A percentile compares a stretch with the other conserved stretches of the same genome.
These are phyloP conservation scores for Myochromella boudieri DNA, from an alignment of 768 basidiomycete species.

Conservation along the genomic window DNA sequence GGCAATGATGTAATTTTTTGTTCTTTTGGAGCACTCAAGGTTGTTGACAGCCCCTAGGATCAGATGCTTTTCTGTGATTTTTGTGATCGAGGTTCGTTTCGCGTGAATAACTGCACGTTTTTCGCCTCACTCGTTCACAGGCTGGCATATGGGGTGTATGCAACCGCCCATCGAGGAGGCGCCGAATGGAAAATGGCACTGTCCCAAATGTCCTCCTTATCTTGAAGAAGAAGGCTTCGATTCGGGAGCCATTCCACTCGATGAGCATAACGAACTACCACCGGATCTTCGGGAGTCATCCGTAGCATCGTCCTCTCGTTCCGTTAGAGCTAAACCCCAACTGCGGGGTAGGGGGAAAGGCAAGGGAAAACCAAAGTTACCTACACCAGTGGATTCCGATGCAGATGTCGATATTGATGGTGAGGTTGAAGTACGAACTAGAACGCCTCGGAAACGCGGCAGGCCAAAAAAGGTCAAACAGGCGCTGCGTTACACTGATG, in stretches of 20 bases:
- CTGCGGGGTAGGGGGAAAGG: conserved; percentile 24
- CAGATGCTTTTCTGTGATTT: conserved; percentile 89
- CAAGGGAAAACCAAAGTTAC: conserved; percentile 32
- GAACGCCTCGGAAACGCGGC: conserved; percentile 12
- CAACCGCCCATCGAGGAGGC: conserved; percentile 65
- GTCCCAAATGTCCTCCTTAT: conserved; percentile 54
- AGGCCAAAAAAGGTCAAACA: conserved; percentile 27
- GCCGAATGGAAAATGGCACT: conserved; percentile 80
- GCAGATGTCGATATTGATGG: conserved; percentile 30
- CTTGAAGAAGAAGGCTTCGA: conserved; percentile 16
- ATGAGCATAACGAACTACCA: conserved; percentile 9
- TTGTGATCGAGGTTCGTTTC: conserved; percentile 78
- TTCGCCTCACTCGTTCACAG: conserved; percentile 32
- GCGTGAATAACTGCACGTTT: conserved; percentile 14
- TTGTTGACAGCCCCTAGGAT: conserved; percentile 44
- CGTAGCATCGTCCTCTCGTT: conserved; percentile 43
- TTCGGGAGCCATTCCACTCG: conserved; percentile 4
- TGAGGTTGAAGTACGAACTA: conserved; percentile 22
- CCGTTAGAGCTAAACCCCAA: conserved; percentile 8
- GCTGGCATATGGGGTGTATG: conserved; percentile 86
- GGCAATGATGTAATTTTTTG: conserved; percentile 78
- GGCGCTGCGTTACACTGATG: conserved; percentile 21
- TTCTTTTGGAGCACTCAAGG: background rate
- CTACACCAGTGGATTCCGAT: conserved; percentile 35
- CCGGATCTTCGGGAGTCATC: conserved; percentile 32